Percentiles rank a stretch among this genome's conserved stretches.
These are phyloP conservation scores for Forsythia viridissima DNA, from an alignment of 257 asterid species.

Conservation along the genomic window DNA sequence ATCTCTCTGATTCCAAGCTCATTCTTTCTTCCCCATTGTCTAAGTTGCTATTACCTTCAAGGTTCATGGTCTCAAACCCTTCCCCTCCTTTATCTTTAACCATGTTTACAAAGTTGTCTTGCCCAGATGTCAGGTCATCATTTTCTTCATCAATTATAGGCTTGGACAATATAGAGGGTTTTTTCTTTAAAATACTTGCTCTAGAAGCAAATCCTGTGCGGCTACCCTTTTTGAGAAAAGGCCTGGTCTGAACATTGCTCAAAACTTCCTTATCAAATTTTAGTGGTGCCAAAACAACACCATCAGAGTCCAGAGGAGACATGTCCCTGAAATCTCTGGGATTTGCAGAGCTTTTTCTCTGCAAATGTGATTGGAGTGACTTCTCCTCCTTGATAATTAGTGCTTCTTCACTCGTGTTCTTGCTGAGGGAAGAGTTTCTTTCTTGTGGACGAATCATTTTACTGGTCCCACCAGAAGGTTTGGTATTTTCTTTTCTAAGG, in stretches of 20 bases:
- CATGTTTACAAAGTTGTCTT: constrained; percentile 42
- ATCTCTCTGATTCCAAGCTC: constrained; percentile 31
- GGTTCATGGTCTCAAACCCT: constrained; percentile 45
- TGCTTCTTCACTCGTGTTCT: constrained; percentile 56
- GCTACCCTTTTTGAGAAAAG: constrained; percentile 64
- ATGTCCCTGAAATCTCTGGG: constrained; percentile 47
- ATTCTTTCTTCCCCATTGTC: constrained; percentile 27
- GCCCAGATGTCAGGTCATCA: constrained; percentile 52
- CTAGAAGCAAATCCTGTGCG: constrained; percentile 52
- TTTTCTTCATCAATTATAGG: constrained; percentile 38
- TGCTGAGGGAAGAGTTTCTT: constrained; percentile 63
- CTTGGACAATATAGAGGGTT: constrained; percentile 40
- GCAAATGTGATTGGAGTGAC: constrained; percentile 53
- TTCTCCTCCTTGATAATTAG: constrained; percentile 53
- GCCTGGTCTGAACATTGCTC: constrained; percentile 48
- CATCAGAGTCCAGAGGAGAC: constrained; percentile 52
- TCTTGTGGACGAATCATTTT: constrained; percentile 57
- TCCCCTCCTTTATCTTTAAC: constrained; percentile 57
- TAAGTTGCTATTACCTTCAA: constrained; percentile 29
- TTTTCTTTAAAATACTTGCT: constrained; percentile 47
- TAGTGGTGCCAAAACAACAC: constrained; percentile 44
- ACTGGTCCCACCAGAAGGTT: constrained; percentile 56
- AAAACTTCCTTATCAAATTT: constrained; percentile 50
- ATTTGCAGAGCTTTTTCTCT: constrained; percentile 59
- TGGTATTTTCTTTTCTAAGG: constrained; percentile 78